Base-by-base conservation (phyloP, 2,329 filamentous ascomycete species). In the Tolypocladium nubicola region DNA sequence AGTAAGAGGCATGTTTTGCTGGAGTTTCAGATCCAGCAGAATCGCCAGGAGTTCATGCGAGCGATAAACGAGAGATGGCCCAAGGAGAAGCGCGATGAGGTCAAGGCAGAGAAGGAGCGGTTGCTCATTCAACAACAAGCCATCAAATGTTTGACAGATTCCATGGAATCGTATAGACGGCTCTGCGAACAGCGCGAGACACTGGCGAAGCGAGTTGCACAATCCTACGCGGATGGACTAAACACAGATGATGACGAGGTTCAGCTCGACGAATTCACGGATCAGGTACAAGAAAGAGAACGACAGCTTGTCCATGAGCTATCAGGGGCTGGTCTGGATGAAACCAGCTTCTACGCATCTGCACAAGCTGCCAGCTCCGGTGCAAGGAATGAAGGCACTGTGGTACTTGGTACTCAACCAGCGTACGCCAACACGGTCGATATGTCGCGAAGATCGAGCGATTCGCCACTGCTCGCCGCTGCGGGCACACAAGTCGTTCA, bases 171-270 rank as follows among this genome's bases (percentile, higher is more conserved):
- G 2, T 79, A 78, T 58, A 69, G 70, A 50, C 64, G 69, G 3
- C 66, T 83, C 14, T 69, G 69, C 45, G 67, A 68, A 19, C 74
- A 77, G 60, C 74, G 74, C 50, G 76, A 83, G 58, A 65, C 70
- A 7, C 66, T 84, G 26, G 71, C 79, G 0, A 67, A 75, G 52
- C 70, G 74, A 54, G 75, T 84, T 53, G 73, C 74, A 3, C 70
- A 78, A 57, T 77, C 77, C 0, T 84, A 82, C 59, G 74, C 73
- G 16, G 73, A 79, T 11, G 75, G 75, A 30, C 65, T 77, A 16
- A 76, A 83, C 53, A 83, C 77, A 1, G 75, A 78, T 2, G 75
- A 78, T 11, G 78, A 81, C 26, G 80, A 84, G 62, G 64, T 67
- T 39, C 73, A 71, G 45, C 68, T 83, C 10, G 79, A 82, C 58